Evolutionary conservation across 192 early-diverging fungal genomes (phyloP), one percentile per base, ranked within the genome.

Genomic region (Backusella psychrophila): DNA sequence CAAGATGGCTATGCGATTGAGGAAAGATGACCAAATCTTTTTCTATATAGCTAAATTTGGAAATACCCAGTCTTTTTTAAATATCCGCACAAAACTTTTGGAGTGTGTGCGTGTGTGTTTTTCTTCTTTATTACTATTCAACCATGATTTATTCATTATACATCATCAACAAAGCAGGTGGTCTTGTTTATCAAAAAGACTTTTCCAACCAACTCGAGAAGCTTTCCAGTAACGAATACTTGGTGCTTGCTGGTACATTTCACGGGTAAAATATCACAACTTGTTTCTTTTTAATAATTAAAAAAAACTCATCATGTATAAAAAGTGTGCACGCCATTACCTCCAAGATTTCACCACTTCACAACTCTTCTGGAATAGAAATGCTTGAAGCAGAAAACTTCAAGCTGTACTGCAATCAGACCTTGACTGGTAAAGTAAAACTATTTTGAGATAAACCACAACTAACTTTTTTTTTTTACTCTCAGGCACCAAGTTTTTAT

Each of bases 201-300:
- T 99, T 94, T 84, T 88, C 89, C 31, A 90, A 91, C 26, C 90
- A 93, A 11, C 86, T 97, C 31, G 89, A 87, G 5, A 95, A 94
- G 77, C 86, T 99, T 15, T 90, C 95, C 1, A 93, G 88, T 42
- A 99, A 99, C 84, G 98, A 99, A 81, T 97, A 98, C 69, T 87
- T 99, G 21, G 96, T 98, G n/a, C 85, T 99, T 59, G 98, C 98
- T 0, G 97, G 96, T 75, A 99, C 96, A 17, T 96, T 99, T 79
- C 97, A 99, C 72, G 94, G 94, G 95, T 94, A 87, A 76, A 76
- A 14, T 44, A 6, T 53, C 6, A n/a, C 5, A 9, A 11, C 39
- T 41, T 33, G 1, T 41, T 33, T 33, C 33, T 33, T 33, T 3
- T 3, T 3, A 33, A 33, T 3, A 33, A 33, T 3, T 33, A 19